Evolutionary conservation across 192 early-diverging fungal genomes (phyloP).

Genomic region (Backusella morwellensis): DNA sequence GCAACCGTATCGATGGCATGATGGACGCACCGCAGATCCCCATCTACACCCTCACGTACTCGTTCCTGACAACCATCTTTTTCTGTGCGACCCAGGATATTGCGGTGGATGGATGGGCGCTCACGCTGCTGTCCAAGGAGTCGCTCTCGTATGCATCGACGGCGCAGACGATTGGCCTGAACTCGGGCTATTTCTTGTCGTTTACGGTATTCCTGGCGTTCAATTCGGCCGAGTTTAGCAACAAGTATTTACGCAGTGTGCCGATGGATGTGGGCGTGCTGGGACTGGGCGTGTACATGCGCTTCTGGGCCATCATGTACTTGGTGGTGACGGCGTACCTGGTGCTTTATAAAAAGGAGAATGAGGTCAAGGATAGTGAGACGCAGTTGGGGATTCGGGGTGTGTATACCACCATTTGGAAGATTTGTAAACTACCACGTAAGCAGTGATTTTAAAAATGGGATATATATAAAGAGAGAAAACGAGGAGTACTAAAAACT

Average conservation of each 20-base stretch:
- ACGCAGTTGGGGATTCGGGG: conserved; percentile 60
- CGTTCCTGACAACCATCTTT: conserved; percentile 86
- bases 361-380: conserved; percentile 35
- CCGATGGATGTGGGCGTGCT: conserved; percentile 74
- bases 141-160: conserved; percentile 90
- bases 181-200: conserved; percentile 91
- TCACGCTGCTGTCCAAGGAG: conserved; percentile 88
- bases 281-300: conserved; percentile 81
- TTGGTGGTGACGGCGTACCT: conserved; percentile 83
- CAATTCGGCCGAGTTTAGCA: conserved; percentile 92
- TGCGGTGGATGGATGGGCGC: conserved; percentile 86
- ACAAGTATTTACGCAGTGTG: conserved; percentile 80
- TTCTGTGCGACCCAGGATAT: conserved; percentile 94
- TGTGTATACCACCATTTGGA: conserved; percentile 86
- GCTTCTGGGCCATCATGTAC: conserved; percentile 92
- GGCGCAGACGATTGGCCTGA: conserved; percentile 97
- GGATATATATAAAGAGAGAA: neutral
- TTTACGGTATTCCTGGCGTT: conserved; percentile 98
- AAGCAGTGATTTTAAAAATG: neutral
- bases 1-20: conserved; percentile 72
- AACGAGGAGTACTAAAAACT: neutral
- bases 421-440: conserved; percentile 83
- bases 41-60: conserved; percentile 64
- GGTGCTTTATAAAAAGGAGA: conserved; percentile 75
- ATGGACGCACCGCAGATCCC: conserved; percentile 49